Conservation (phyloP, 768 basidiomycete genomes). For the Mrakia frigida region DNA sequence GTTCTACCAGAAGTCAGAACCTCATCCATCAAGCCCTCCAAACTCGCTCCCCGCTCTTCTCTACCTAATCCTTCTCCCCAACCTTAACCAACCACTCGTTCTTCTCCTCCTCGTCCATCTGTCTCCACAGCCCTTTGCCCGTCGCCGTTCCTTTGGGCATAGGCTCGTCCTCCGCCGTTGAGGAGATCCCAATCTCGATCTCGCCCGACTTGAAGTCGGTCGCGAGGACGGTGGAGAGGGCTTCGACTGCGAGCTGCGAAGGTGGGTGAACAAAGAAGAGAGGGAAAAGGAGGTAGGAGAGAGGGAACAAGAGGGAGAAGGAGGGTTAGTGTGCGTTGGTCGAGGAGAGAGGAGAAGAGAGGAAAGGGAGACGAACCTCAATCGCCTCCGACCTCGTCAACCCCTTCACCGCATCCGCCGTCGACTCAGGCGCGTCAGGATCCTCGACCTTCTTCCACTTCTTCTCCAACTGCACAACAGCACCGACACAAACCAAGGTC, state of each 20-base stretch:
- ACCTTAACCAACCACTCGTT: slow-evolving; percentile 46
- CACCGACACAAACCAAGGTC: neutral
- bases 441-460: slow-evolving; percentile 93
- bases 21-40: no score
- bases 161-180: slow-evolving; percentile 44
- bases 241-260: slow-evolving; percentile 80
- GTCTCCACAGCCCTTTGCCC: slow-evolving; percentile 42
- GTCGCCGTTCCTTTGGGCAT: slow-evolving; percentile 24
- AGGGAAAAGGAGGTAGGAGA: neutral
- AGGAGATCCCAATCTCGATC: slow-evolving; percentile 93
- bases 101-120: slow-evolving; percentile 47
- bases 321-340: neutral
- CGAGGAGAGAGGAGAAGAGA: no score
- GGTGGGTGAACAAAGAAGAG: no score
- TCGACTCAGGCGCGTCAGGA: slow-evolving; percentile 49
- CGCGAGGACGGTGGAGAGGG: slow-evolving; percentile 85
- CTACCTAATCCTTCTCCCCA: slow-evolving; percentile 46
- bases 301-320: neutral
- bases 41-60: no score
- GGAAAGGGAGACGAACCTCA: slow-evolving; percentile 58
- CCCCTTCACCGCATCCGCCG: slow-evolving; percentile 46
- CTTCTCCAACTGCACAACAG: slow-evolving; percentile 67
- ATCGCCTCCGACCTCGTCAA: slow-evolving; percentile 74
- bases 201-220: slow-evolving; percentile 95
- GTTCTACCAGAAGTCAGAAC: no score